These are phyloP conservation scores for Cystobasidium slooffiae DNA, from an alignment of 1,284 basidiomycete genomes.

Conservation along the genomic window DNA sequence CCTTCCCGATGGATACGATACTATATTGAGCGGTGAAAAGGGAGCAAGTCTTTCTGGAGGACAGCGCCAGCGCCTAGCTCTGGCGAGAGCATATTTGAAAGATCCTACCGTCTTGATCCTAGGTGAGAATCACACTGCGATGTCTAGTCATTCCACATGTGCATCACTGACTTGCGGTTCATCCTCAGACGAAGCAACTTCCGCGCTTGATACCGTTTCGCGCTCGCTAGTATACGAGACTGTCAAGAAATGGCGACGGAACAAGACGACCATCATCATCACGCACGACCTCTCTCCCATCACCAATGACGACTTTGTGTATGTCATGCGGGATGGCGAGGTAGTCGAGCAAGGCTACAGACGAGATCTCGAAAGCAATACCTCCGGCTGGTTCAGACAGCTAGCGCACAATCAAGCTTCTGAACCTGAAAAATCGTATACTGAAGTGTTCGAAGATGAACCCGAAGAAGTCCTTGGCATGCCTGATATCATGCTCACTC, in stretches of 20 bases:
- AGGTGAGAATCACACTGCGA: constrained; percentile 63
- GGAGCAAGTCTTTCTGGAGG: constrained; percentile 86
- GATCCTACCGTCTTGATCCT: constrained; percentile 90
- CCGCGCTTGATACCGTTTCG: constrained; percentile 87
- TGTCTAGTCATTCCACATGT: background rate
- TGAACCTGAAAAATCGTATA: constrained; percentile 60
- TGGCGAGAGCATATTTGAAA: constrained; percentile 83
- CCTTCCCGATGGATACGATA: constrained; percentile 87
- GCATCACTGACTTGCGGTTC: background rate
- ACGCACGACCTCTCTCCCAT: constrained; percentile 94
- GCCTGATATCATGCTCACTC: constrained; percentile 25
- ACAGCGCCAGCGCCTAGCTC: constrained; percentile 87
- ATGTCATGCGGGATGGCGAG: constrained; percentile 79
- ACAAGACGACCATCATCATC: constrained; percentile 92
- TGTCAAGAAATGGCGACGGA: constrained; percentile 77
- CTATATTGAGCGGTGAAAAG: constrained; percentile 68
- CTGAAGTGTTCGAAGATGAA: constrained; percentile 17
- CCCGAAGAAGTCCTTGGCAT: constrained; percentile 19
- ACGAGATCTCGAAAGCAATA: constrained; percentile 66
- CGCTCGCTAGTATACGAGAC: constrained; percentile 87
- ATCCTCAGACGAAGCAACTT: constrained; percentile 86
- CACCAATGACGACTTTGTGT: constrained; percentile 77
- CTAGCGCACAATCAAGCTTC: constrained; percentile 64
- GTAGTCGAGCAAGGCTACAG: constrained; percentile 91
- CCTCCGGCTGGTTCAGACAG: constrained; percentile 57